These are phyloP conservation scores for Eucalyptus pauciflora DNA, from an alignment of 345 rosid genomes.

Conservation along the genomic window DNA sequence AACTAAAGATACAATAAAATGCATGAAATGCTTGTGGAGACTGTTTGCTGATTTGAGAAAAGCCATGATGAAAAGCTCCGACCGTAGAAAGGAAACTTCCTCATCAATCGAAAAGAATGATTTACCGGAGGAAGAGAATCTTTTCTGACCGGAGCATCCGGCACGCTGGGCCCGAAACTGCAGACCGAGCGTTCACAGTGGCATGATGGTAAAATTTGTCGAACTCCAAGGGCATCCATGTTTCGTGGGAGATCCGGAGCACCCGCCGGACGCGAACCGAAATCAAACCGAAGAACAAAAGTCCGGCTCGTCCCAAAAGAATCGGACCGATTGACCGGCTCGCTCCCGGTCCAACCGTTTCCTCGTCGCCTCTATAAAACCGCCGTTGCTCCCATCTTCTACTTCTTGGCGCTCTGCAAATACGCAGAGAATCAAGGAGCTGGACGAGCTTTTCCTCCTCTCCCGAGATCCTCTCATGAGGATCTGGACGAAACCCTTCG, in stretches of 20 bases:
- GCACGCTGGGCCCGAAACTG: neutral
- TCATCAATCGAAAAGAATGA: neutral
- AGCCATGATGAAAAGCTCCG: neutral
- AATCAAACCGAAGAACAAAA: neutral
- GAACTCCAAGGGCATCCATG: neutral
- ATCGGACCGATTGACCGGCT: neutral
- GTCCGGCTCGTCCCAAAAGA: neutral
- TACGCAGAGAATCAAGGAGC: neutral
- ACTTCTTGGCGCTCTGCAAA: neutral
- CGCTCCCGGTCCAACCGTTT: neutral
- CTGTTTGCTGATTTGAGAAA: neutral
- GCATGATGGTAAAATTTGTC: neutral
- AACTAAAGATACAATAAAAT: accelerated
- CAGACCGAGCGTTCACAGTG: neutral
- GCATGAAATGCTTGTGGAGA: neutral
- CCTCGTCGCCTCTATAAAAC: neutral
- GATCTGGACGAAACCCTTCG: neutral
- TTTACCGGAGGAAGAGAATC: neutral
- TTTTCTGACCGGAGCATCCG: neutral
- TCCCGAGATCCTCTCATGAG: neutral
- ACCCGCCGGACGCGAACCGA: neutral
- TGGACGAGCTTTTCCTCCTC: neutral
- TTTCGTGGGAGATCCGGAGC: neutral
- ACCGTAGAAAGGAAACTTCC: neutral
- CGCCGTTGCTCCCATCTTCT: neutral